Evolutionary conservation across 1,284 basidiomycete species (phyloP), one percentile per base, ranked within the genome.

Genomic region (Taiwanofungus camphoratus): DNA sequence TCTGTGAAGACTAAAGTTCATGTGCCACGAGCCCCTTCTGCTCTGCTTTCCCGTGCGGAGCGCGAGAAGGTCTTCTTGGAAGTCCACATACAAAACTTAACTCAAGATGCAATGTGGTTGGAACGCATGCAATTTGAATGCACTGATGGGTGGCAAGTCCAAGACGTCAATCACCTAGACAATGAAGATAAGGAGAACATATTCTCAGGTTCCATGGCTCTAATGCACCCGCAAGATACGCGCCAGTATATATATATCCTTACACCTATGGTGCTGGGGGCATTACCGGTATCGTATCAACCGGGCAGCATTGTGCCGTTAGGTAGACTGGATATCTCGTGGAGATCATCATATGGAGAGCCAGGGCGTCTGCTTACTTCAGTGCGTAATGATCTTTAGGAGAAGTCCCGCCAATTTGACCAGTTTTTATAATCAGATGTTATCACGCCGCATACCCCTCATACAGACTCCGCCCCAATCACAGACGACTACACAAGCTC

Each of bases 1-100:
- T 87, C 87, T 1, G 91, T 93, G 49, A 92, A 92, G 65, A 92
- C 90, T 8, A 91, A 92, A 62, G 87, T 92, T 0, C 86, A 93
- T 57, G 59, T 69, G 1, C 76, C 86, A 0, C 77, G 74, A 36
- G 82, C 87, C 1, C 82, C 89, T 1, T 77, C 83, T 19, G 82
- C 87, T 1, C 50, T 79, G 4, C 66, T 90, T 11, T 74, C 77
- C 5, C 63, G 71, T 3, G 38, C 56, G 3, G 81, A 87, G 53
- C 73, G 87, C 32, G 80, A 87, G 38, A 87, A 89, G 49, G 73
- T 92, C 18, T 92, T 91, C 58, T 77, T 93, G 15, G 91, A 94
- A 60, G 78, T 92, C 0, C 86, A 92, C 54, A 82, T 92, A 23
- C 90, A 93, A 59, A 94, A 94, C 54, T 67, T 85, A 41, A 89